These are phyloP conservation scores for Paxillus involutus DNA, from an alignment of 768 basidiomycete genomes.

Conservation along the genomic window DNA sequence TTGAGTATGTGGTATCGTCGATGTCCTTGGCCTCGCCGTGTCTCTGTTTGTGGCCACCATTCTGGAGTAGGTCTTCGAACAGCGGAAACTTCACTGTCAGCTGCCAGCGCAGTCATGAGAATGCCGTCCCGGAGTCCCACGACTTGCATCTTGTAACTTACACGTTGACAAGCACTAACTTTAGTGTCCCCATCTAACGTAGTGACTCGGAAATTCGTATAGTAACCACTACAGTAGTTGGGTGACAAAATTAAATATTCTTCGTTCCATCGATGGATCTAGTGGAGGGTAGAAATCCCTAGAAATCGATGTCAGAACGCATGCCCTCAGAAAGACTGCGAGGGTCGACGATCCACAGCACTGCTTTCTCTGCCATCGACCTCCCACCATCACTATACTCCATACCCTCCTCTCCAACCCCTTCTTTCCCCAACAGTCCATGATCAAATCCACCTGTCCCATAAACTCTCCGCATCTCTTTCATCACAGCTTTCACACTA, in stretches of 20 bases:
- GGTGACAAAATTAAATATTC: too few relatives aligned
- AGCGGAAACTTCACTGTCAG: too few relatives aligned
- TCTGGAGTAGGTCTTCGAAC: too few relatives aligned
- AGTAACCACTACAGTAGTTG: too few relatives aligned
- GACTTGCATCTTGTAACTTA: too few relatives aligned
- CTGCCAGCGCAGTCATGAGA: too few relatives aligned
- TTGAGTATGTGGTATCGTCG: constrained; percentile 18
- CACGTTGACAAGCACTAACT: too few relatives aligned
- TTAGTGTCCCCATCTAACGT: too few relatives aligned
- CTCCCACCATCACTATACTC: constrained; percentile 4
- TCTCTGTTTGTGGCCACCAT: neutral
- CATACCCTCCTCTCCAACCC: constrained; percentile 4
- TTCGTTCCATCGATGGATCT: too few relatives aligned
- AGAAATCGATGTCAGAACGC: constrained; percentile 28
- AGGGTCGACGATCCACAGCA: constrained; percentile 78
- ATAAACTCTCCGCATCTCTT: constrained; percentile 50
- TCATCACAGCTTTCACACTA: constrained; percentile 73
- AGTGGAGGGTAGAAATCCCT: neutral
- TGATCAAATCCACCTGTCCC: constrained; percentile 8
- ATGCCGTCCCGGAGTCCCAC: too few relatives aligned
- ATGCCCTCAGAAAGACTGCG: constrained; percentile 73
- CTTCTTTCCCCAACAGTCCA: constrained; percentile 25
- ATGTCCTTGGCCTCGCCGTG: constrained; percentile 1
- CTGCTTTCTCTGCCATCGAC: constrained; percentile 27
- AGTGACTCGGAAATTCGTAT: too few relatives aligned